Percentiles rank a stretch among this genome's conserved stretches.
phyloP scores from a whole-genome alignment of 1,139 yeast species.

The Suhomyces terraborum region DNA sequence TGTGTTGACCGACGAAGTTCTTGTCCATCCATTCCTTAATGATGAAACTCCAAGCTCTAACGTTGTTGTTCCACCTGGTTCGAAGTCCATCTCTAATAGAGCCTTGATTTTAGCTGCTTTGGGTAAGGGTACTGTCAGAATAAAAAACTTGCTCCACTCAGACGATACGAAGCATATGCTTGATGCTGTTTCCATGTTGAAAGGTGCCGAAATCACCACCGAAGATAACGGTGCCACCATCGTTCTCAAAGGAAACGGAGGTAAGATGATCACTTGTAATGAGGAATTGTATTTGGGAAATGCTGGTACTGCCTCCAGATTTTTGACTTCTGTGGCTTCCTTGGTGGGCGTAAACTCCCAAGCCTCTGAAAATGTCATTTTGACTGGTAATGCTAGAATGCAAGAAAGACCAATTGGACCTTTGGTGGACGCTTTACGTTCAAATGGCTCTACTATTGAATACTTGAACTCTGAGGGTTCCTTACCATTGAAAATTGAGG shows the following conservation, averaged over 20 bases:
- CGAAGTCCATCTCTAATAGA: constrained; percentile 94
- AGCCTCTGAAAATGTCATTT: constrained; percentile 51
- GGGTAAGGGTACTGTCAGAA: constrained; percentile 80
- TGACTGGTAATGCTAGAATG: constrained; percentile 97
- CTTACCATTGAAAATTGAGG: constrained; percentile 72
- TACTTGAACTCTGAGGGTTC: constrained; percentile 81
- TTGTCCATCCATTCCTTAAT: constrained; percentile 57
- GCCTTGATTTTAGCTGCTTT: constrained; percentile 91
- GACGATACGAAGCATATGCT: constrained; percentile 97
- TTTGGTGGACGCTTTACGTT: constrained; percentile 81
- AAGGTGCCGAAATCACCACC: constrained; percentile 79
- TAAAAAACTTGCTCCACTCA: constrained; percentile 84
- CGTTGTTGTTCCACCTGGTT: constrained; percentile 86
- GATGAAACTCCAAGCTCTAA: constrained; percentile 44
- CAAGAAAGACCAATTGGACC: constrained; percentile 98
- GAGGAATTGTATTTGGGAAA: constrained; percentile 84
- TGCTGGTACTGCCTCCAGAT: constrained; percentile 98
- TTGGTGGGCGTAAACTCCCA: constrained; percentile 51
- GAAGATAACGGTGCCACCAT: constrained; percentile 90
- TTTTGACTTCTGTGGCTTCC: constrained; percentile 87
- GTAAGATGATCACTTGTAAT: constrained; percentile 60
- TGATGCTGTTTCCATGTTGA: constrained; percentile 73
- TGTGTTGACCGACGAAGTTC: constrained; percentile 79
- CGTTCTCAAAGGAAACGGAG: constrained; percentile 86
- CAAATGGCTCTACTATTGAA: constrained; percentile 74